A percentile compares a stretch with the other conserved stretches of the same genome.
These are phyloP conservation scores for Leishmania gerbilli DNA, from an alignment of 208 protist species.

Conservation along the genomic window DNA sequence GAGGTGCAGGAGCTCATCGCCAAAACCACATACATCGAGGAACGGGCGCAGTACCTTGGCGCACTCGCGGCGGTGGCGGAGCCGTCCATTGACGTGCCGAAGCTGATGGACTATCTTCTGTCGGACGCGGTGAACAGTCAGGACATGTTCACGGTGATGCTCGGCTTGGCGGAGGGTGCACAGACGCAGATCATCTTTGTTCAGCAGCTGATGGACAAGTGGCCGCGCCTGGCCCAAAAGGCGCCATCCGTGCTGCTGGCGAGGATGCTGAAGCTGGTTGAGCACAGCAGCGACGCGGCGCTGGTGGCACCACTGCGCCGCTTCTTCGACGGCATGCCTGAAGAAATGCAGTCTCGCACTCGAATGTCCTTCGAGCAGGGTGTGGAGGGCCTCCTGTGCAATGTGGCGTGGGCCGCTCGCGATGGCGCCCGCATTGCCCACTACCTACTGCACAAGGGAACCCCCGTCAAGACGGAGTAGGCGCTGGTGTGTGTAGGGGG, in stretches of 20 bases:
- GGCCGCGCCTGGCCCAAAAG: conserved; percentile 43
- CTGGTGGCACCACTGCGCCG: conserved; percentile 44
- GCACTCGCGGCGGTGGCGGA: conserved; percentile 45
- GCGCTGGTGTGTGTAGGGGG: background rate
- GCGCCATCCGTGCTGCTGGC: conserved; percentile 56
- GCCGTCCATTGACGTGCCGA: conserved; percentile 32
- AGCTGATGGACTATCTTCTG: conserved; percentile 63
- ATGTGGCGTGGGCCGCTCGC: conserved; percentile 45
- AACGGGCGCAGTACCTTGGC: conserved; percentile 54
- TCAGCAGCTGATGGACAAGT: conserved; percentile 43
- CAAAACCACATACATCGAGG: conserved; percentile 43
- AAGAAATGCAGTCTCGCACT: conserved; percentile 22
- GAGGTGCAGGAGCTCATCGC: conserved; percentile 55
- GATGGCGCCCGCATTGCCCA: conserved; percentile 20
- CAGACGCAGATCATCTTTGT: conserved; percentile 32
- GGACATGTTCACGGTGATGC: conserved; percentile 60
- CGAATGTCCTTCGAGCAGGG: conserved; percentile 33
- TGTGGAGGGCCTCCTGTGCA: conserved; percentile 46
- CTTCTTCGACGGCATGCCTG: conserved; percentile 30
- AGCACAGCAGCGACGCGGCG: conserved; percentile 35
- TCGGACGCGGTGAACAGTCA: conserved; percentile 70
- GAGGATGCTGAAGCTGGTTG: conserved; percentile 52
- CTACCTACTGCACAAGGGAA: conserved; percentile 13
- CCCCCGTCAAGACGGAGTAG: background rate
- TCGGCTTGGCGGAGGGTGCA: conserved; percentile 37